Conservation (phyloP, 306 rosid species). For the Pachyrhizus erosus region DNA sequence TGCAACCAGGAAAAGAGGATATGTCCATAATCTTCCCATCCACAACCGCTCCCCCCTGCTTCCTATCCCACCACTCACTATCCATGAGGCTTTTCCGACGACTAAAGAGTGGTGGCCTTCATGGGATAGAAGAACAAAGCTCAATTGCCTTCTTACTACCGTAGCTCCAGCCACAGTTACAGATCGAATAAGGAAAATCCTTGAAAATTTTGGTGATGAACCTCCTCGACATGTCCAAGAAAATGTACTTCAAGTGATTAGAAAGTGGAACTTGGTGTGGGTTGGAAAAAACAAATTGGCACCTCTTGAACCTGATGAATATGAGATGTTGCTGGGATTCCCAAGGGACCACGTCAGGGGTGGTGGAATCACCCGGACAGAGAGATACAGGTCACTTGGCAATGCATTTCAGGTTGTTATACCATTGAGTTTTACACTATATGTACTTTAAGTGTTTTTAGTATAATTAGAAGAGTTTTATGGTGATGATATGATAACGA, state of each 20-base stretch:
- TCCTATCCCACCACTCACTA: conserved; percentile 67
- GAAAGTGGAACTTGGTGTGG: conserved; percentile 83
- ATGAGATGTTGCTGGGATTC: conserved; percentile 74
- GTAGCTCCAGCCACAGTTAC: conserved; percentile 60
- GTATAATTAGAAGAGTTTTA: neutral
- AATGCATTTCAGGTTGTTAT: conserved; percentile 76
- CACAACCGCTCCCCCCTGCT: conserved; percentile 61
- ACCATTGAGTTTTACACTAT: neutral
- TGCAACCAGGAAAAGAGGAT: conserved; percentile 76
- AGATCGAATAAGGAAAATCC: conserved; percentile 57
- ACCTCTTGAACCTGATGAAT: conserved; percentile 80
- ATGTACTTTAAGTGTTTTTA: neutral
- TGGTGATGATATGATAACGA: conserved; percentile 6
- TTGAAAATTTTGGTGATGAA: conserved; percentile 52
- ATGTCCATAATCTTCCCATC: conserved; percentile 77
- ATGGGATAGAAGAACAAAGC: conserved; percentile 66
- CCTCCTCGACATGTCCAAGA: conserved; percentile 57
- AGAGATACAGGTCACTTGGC: conserved; percentile 70
- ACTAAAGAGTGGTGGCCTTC: conserved; percentile 82
- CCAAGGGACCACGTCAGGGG: conserved; percentile 85
- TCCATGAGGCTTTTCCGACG: conserved; percentile 69
- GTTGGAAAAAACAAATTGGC: conserved; percentile 83
- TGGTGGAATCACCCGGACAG: conserved; percentile 74
- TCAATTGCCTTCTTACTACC: conserved; percentile 68
- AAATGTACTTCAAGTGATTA: conserved; percentile 57